These are phyloP conservation scores for Royoungia palumana DNA, from an alignment of 768 basidiomycete species.

Conservation along the genomic window DNA sequence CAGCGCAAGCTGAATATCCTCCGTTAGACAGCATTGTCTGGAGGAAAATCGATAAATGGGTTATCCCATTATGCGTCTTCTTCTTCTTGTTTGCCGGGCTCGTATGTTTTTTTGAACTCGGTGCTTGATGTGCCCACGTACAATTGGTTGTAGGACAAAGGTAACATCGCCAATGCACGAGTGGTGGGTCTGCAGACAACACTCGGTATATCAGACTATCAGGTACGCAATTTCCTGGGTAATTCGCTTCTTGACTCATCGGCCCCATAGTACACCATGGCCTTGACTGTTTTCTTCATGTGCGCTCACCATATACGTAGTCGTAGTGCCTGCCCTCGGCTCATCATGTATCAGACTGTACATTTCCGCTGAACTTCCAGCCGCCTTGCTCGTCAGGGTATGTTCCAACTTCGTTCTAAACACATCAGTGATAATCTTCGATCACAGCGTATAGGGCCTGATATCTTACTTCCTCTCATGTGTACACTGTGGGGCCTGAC, in stretches of 20 bases:
- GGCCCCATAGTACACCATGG: slow-evolving; percentile 31
- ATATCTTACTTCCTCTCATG: slow-evolving; percentile 58
- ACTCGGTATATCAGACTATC: slow-evolving; percentile 33
- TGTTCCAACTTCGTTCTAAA: not conserved
- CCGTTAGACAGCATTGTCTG: slow-evolving; percentile 40
- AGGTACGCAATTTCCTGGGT: slow-evolving; percentile 8
- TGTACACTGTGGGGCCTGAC: slow-evolving; percentile 62
- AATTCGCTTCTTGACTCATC: not conserved
- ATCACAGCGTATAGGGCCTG: slow-evolving; percentile 42
- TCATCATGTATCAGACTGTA: slow-evolving; percentile 36
- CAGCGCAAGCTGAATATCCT: slow-evolving; percentile 5
- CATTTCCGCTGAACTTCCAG: slow-evolving; percentile 55
- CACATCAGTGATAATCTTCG: not conserved
- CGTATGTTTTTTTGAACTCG: slow-evolving; percentile 31
- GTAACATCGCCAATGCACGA: slow-evolving; percentile 56
- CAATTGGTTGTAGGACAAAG: slow-evolving; percentile 29
- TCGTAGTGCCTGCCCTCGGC: not conserved
- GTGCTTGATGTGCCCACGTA: not conserved
- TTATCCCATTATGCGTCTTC: slow-evolving; percentile 46
- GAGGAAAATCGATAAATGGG: slow-evolving; percentile 46
- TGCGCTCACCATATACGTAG: slow-evolving; percentile 3
- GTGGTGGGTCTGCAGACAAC: slow-evolving; percentile 57
- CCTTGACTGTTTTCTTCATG: slow-evolving; percentile 29
- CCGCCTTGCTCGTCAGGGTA: slow-evolving; percentile 55
- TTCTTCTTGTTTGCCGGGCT: slow-evolving; percentile 50